Percentiles rank a stretch among this genome's conserved stretches.
phyloP scores from a whole-genome alignment of 805 yeast genomes.

The Yamadazyma insecticola region DNA sequence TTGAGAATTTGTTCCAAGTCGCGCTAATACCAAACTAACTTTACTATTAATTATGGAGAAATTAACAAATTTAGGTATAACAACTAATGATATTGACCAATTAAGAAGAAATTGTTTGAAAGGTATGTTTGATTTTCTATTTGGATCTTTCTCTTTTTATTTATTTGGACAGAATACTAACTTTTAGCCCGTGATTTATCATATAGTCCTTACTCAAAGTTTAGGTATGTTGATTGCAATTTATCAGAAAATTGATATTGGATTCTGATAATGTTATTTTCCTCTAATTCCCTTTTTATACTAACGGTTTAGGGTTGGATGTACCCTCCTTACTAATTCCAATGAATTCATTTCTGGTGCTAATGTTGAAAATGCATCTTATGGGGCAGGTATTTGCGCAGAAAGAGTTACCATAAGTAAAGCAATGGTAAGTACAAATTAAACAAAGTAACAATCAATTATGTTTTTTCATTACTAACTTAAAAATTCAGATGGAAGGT shows the following conservation, averaged over 20 bases:
- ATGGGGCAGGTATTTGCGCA: constrained; percentile 51
- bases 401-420: constrained; percentile 34
- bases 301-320: constrained; percentile 60
- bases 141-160: no score
- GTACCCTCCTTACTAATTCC: constrained; percentile 53
- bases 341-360: constrained; percentile 65
- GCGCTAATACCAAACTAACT: no score
- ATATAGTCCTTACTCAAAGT: constrained; percentile 71
- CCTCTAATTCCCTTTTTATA: neutral
- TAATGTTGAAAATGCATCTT: constrained; percentile 90
- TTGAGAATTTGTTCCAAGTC: no score
- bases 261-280: no score
- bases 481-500: constrained; percentile 7
- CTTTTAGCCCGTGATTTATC: constrained; percentile 45
- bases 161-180: constrained; percentile 15
- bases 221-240: constrained; percentile 28
- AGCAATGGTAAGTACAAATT: constrained; percentile 23
- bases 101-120: constrained; percentile 4
- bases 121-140: constrained; percentile 6
- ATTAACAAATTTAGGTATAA: no score
- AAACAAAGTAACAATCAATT: neutral
- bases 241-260: no score
- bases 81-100: neutral
- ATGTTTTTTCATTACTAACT: neutral
- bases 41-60: neutral